Evolutionary conservation across 495 filamentous ascomycete genomes (phyloP), one percentile per base, ranked within the genome.

Genomic region (Penicillium salamii): DNA sequence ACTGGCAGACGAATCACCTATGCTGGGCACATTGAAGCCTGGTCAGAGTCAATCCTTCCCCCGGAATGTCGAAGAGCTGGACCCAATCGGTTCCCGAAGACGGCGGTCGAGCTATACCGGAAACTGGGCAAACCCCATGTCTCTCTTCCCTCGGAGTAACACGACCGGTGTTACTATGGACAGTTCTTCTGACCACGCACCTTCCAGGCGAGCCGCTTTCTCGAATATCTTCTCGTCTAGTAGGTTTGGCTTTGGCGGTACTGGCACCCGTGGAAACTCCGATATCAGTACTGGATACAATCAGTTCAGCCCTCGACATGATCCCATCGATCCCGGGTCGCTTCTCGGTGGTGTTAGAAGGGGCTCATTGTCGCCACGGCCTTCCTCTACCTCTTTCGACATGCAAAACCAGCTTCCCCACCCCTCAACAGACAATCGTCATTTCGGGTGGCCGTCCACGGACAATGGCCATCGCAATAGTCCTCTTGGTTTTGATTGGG

Each of bases 41-140:
- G 79, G 80, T 3, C 87, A 95, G 59, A 90, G 88, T 60, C 89
- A 89, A 57, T 95, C 90, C 9, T 87, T 92, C 53, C 90, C 90
- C 49, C 81, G 82, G 62, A 73, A 81, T 69, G 51, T 83, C 65
- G 76, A 86, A 73, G 58, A 85, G 12, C 77, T 88, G 23, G 87
- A 88, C 56, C 81, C 84, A n/a, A 83, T 83, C 18, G 79, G 76
- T n/a, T 74, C 79, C 26, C 78, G 82, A 36, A 78, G 80, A 29
- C 78, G 82, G 31, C 79, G 86, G 58, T 72, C 85, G n/a, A 81
- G 81, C 45, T 78, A 86, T 53, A 71, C 70, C 7, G 82, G 81
- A n/a, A 79, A 82, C 41, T 89, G 77, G 77, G 70, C 71, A 24
- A 76, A 77, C 39, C 82, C 74, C 15, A 76, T 79, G 68, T 73